These are phyloP conservation scores for Penicillium griseofulvum DNA, from an alignment of 2,329 filamentous ascomycete species.

Conservation along the genomic window DNA sequence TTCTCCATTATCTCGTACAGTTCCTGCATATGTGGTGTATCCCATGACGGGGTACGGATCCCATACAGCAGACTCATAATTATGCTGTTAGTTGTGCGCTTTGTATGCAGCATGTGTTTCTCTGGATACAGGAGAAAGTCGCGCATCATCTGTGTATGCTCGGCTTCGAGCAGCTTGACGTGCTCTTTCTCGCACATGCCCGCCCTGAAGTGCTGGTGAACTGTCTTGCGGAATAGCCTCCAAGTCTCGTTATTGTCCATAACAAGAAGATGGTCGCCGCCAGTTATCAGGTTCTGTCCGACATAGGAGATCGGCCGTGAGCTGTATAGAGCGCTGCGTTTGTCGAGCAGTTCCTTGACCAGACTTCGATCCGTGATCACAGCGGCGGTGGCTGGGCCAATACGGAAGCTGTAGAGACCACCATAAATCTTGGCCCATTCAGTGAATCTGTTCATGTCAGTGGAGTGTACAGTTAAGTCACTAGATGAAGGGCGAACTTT, in stretches of 20 bases:
- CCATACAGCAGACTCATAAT: neutral
- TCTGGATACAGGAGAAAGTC: neutral
- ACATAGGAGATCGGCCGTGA: neutral
- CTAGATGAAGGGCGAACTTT: neutral
- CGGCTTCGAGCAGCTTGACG: neutral
- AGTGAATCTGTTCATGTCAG: neutral
- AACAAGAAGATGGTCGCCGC: neutral
- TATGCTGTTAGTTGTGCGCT: neutral
- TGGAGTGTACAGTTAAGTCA: neutral
- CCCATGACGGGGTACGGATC: neutral
- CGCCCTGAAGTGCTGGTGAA: neutral
- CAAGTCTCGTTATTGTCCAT: neutral
- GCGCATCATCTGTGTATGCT: neutral
- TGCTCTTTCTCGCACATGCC: neutral
- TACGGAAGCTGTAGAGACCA: neutral
- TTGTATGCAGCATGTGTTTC: neutral
- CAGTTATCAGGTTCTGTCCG: neutral
- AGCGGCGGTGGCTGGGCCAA: neutral
- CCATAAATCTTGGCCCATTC: neutral
- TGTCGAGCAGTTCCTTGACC: neutral
- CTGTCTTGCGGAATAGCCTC: neutral
- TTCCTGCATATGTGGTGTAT: conserved; percentile 33
- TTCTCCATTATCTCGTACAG: conserved; percentile 46
- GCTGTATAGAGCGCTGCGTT: neutral
- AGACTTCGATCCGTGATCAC: neutral